Evolutionary conservation across 1,139 yeast genomes (phyloP), one percentile per base, ranked within the genome.

Genomic region (Zhuliangozyma blackwelliae): DNA sequence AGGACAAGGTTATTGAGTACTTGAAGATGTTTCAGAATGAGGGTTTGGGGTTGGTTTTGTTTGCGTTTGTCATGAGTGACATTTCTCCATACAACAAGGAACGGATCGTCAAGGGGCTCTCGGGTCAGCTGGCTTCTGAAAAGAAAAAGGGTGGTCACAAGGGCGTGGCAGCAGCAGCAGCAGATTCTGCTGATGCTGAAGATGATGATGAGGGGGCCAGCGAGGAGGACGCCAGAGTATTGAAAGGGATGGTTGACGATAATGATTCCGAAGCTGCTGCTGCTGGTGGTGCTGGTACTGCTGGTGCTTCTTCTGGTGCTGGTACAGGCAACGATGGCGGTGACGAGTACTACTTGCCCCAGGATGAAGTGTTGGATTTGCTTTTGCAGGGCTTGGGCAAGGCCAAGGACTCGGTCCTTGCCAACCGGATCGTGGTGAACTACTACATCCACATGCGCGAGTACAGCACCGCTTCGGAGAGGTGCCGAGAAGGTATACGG

Each of bases 21-120:
- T 61, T 85, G 30, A 63, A 67, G 28, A 55, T 65, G 23, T 88
- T 86, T 57, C 82, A 80, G 5, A 63, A 60, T 19, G 77, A 77
- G 37, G 87, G 87, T 0, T 58, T 88, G 31, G 85, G 90, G 0
- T 69, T 72, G 39, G 73, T 85, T 1, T 55, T 84, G 3, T 77
- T 74, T 52, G 82, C 79, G 1, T 81, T 70, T 55, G 52, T 74
- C 5, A 59, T 76, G 50, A 84, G 95, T 27, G 90, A 80, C 22
- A 65, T 83, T 13, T 84, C 90, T 1, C 82, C 86, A 0, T 79
- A 73, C 47, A 67, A 64, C 35, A 55, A 55, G 37, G 39, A 47
- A n/a, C 48, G 48, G 23, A 43, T 63, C 6, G 23, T 52, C 10
- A 48, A 52, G 27, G 49, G 44, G 25, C 35, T 48, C 13, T 32